A percentile compares a stretch with the other conserved stretches of the same genome.
These are phyloP conservation scores for Thelephora aurantiotincta DNA, from an alignment of 768 basidiomycete species.

Conservation along the genomic window DNA sequence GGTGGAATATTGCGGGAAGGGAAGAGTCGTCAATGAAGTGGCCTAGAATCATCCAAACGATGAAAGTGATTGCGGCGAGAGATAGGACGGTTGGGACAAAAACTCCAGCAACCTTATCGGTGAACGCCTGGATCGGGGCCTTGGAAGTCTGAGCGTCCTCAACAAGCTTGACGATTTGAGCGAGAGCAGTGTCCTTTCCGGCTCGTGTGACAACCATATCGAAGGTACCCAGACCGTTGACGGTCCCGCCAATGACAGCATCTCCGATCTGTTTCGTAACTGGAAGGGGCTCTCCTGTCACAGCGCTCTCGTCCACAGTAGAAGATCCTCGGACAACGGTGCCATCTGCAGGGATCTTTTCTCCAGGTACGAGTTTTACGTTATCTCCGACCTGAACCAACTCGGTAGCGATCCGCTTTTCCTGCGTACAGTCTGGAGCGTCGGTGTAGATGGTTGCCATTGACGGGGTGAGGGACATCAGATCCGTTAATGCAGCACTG, in stretches of 20 bases:
- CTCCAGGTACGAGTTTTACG: slow-evolving; percentile 90
- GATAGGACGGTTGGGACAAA: slow-evolving; percentile 89
- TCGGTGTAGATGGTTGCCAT: slow-evolving; percentile 96
- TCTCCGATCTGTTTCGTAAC: slow-evolving; percentile 77
- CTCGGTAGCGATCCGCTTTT: slow-evolving; percentile 88
- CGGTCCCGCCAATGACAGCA: slow-evolving; percentile 86
- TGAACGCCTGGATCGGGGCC: slow-evolving; percentile 95
- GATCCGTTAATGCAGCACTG: slow-evolving; percentile 88
- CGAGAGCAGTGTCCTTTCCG: slow-evolving; percentile 89
- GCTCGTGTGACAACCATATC: slow-evolving; percentile 94
- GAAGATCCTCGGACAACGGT: slow-evolving; percentile 78
- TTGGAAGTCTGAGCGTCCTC: slow-evolving; percentile 98
- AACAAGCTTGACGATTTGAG: slow-evolving; percentile 93
- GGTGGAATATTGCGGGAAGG: slow-evolving; percentile 77
- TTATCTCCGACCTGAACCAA: slow-evolving; percentile 89
- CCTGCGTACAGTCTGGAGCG: slow-evolving; percentile 60
- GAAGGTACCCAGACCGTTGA: slow-evolving; percentile 94
- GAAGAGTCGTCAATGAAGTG: slow-evolving; percentile 34
- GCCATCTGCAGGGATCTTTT: slow-evolving; percentile 94
- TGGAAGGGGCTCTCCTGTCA: slow-evolving; percentile 90
- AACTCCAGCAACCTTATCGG: slow-evolving; percentile 86
- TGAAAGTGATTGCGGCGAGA: slow-evolving; percentile 70
- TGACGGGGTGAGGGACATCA: slow-evolving; percentile 89
- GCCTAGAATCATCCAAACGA: slow-evolving; percentile 70
- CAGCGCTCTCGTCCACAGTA: slow-evolving; percentile 88